Base-by-base conservation (phyloP, 75 land plant genomes). In the Picea sitchensis region DNA sequence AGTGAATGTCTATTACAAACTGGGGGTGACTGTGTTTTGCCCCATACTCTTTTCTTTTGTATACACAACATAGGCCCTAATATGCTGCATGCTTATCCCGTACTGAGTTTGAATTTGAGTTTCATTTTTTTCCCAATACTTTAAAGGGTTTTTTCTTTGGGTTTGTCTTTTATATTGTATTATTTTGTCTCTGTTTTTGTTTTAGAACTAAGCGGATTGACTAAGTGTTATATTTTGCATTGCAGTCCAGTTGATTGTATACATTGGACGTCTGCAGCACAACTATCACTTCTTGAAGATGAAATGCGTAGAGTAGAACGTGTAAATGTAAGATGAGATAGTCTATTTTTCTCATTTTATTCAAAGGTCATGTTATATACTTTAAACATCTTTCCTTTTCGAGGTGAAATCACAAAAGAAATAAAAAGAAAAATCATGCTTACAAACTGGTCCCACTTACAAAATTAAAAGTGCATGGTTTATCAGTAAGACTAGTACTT, bases 181-280 rank as follows among this genome's bases (percentile, higher is more conserved):
- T 76, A 78, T 21, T 77, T 38, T 80, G 7, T 51, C 15, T 30
- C 21, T 38, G 56, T 51, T 51, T 51, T 51, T 51, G 56, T 51
- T 51, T 51, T 8, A 51, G 1, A 51, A 51, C 11, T 51, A 51
- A 51, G 56, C 9, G 56, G 56, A 8, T 51, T 51, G 32, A 64
- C 67, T 31, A 13, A 71, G 3, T 71, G 51, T 38, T 47, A 71
- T 71, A 20, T 44, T 32, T 20, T 41, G 14, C 21, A 20, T 83
- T 86, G 88, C 93, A 96, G 99, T 83, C 99, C 99, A 76, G 99
- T 96, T 64, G 97, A 96, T 86, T 96, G 99, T 85, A 96, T 96
- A 36, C 93, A 96, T 82, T 91, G 99, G 97, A 93, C 94, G 47
- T 86, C 98, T 61, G 95, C 99, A 59, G 88, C 90, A 58, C 99